These are phyloP conservation scores for Musa balbisiana DNA, from an alignment of 202 grass and related monocot species.

Conservation along the genomic window DNA sequence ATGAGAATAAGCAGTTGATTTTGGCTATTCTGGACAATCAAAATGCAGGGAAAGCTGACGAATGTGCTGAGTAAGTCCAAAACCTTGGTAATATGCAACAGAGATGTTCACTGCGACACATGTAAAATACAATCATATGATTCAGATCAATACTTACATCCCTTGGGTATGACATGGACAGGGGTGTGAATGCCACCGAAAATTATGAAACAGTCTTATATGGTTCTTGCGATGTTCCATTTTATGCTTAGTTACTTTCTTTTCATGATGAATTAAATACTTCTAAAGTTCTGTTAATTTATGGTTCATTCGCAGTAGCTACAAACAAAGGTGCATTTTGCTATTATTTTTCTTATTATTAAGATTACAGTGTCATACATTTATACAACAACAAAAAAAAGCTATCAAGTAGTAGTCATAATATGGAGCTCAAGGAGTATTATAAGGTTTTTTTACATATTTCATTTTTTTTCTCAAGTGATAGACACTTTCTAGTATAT, in stretches of 20 bases:
- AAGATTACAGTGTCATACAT: too few relatives aligned
- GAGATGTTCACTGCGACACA: background rate
- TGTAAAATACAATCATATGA: background rate
- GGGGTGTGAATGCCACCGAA: background rate
- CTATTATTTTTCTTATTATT: background rate
- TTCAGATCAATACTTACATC: background rate
- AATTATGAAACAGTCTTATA: too few relatives aligned
- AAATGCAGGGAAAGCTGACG: slow-evolving; percentile 23
- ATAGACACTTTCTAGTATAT: too few relatives aligned
- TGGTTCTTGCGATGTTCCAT: background rate
- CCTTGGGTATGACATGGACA: background rate
- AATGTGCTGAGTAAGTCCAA: slow-evolving; percentile 21
- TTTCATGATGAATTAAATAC: background rate
- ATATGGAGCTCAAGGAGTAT: too few relatives aligned
- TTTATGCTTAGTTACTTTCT: background rate
- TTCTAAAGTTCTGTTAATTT: background rate
- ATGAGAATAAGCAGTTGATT: slow-evolving; percentile 28
- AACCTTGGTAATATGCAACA: background rate
- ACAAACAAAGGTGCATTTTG: background rate
- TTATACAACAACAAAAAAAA: too few relatives aligned
- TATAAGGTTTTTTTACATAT: too few relatives aligned
- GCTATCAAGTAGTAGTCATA: too few relatives aligned
- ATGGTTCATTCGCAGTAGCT: background rate
- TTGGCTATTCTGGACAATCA: slow-evolving; percentile 27
- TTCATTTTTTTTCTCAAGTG: too few relatives aligned